Conservation (phyloP, 2,329 filamentous ascomycete species). For the Venturia nashicola region DNA sequence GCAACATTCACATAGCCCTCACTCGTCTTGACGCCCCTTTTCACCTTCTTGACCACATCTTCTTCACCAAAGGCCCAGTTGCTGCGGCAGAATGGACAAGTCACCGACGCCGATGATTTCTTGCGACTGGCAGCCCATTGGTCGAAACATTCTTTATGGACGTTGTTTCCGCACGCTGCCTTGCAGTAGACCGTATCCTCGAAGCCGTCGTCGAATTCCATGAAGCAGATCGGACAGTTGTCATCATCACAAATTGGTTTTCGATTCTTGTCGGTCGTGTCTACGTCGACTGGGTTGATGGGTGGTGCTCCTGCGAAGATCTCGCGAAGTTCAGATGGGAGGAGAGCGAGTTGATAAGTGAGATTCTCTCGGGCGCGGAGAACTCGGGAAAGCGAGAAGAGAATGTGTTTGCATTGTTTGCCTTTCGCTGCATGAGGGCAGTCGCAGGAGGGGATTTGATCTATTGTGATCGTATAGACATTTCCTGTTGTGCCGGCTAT, state of each 20-base stretch:
- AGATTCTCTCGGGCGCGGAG: conserved; percentile 44
- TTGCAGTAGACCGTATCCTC: conserved; percentile 46
- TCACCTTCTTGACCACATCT: conserved; percentile 32
- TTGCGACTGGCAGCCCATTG: conserved; percentile 31
- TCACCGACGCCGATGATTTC: conserved; percentile 25
- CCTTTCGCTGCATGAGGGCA: conserved; percentile 44
- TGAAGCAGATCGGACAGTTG: conserved; percentile 48
- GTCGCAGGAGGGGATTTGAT: conserved; percentile 36
- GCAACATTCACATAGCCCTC: conserved; percentile 54
- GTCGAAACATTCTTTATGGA: conserved; percentile 46
- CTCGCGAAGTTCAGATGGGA: conserved; percentile 43
- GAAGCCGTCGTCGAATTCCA: conserved; percentile 34
- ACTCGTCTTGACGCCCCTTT: conserved; percentile 23
- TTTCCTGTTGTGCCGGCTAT: conserved; percentile 52
- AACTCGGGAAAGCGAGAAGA: conserved; percentile 41
- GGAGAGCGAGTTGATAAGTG: conserved; percentile 47
- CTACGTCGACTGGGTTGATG: conserved; percentile 28
- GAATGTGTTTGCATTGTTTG: conserved; percentile 52
- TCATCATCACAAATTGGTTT: conserved; percentile 41
- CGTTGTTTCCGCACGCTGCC: conserved; percentile 49
- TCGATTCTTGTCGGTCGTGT: conserved; percentile 35
- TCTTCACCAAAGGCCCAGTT: conserved; percentile 38
- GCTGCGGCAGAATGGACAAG: conserved; percentile 50
- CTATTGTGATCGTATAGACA: conserved; percentile 45
- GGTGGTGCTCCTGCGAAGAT: conserved; percentile 43